Percentiles rank a stretch among this genome's conserved stretches.
Evolutionary conservation across 2,329 filamentous ascomycete genomes (phyloP).

Genomic region (Pseudocercospora crystallina): DNA sequence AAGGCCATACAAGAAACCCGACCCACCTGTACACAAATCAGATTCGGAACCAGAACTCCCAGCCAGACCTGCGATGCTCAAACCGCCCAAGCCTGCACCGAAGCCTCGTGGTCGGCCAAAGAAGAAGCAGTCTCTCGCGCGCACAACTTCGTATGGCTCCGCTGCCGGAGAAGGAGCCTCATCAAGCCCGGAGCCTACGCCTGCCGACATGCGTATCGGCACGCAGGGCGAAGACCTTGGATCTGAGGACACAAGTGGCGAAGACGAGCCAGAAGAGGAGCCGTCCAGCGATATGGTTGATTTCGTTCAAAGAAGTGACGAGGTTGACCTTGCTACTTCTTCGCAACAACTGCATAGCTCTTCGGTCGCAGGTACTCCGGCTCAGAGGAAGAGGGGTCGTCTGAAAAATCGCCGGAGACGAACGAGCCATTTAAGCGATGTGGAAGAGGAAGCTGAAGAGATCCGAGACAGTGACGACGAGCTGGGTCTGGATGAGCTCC

Average conservation of each 20-base stretch:
- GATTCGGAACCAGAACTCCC: constrained; percentile 16
- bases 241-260: constrained; percentile 45
- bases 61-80: neutral
- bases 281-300: constrained; percentile 47
- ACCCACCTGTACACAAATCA: neutral
- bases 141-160: constrained; percentile 27
- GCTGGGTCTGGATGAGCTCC: neutral
- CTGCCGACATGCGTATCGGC: constrained; percentile 35
- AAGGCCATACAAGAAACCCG: constrained; percentile 21
- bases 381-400: constrained; percentile 12
- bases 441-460: constrained; percentile 18
- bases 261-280: constrained; percentile 45
- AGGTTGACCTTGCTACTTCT: constrained; percentile 34
- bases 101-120: constrained; percentile 22
- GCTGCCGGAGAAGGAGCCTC: constrained; percentile 35
- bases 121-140: constrained; percentile 22
- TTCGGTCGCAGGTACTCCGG: constrained; percentile 8
- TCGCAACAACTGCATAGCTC: constrained; percentile 19
- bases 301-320: constrained; percentile 48
- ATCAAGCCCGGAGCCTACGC: constrained; percentile 37
- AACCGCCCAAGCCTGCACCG: neutral
- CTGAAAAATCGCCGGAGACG: constrained; percentile 16
- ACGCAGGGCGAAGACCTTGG: constrained; percentile 43
- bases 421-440: constrained; percentile 8
- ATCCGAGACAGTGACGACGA: constrained; percentile 8